Conservation (phyloP, 495 filamentous ascomycete genomes). For the Astrocystis sublimbata region DNA sequence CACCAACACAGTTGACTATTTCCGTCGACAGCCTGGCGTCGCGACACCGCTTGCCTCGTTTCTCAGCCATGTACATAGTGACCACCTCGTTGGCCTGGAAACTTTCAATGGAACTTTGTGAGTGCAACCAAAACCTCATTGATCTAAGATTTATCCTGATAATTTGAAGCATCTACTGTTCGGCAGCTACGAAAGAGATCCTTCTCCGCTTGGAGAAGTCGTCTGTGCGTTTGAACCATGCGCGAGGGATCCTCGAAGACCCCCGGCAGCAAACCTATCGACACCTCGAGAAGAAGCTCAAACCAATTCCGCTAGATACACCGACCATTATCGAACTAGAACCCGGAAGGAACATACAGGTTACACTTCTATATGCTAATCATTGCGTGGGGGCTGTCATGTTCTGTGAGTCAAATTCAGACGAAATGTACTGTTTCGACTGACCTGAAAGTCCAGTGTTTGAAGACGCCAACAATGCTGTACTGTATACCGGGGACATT, state of each 20-base stretch:
- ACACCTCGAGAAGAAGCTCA: slow-evolving; percentile 73
- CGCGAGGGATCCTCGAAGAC: slow-evolving; percentile 72
- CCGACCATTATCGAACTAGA: slow-evolving; percentile 76
- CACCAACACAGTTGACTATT: slow-evolving; percentile 70
- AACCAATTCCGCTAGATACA: slow-evolving; percentile 81
- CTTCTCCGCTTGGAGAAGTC: slow-evolving; percentile 74
- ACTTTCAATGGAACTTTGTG: slow-evolving; percentile 70
- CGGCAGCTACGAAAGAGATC: slow-evolving; percentile 77
- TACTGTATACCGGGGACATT: slow-evolving; percentile 93
- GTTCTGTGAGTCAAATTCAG: slow-evolving; percentile 55
- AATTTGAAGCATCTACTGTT: slow-evolving; percentile 73
- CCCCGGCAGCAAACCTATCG: slow-evolving; percentile 65
- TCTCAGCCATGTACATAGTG: slow-evolving; percentile 89
- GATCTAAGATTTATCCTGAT: slow-evolving; percentile 24
- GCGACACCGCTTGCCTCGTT: slow-evolving; percentile 80
- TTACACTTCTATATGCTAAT: slow-evolving; percentile 89
- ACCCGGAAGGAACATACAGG: slow-evolving; percentile 65
- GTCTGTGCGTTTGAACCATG: slow-evolving; percentile 76
- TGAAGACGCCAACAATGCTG: slow-evolving; percentile 70
- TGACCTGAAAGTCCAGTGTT: slow-evolving; percentile 56
- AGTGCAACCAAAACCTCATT: slow-evolving; percentile 12
- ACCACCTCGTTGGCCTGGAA: slow-evolving; percentile 85
- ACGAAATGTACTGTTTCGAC: not conserved
- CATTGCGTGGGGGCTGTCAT: slow-evolving; percentile 91
- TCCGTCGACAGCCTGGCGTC: slow-evolving; percentile 53